Conservation (phyloP, 2,329 filamentous ascomycete genomes). For the Diaporthe helianthi region DNA sequence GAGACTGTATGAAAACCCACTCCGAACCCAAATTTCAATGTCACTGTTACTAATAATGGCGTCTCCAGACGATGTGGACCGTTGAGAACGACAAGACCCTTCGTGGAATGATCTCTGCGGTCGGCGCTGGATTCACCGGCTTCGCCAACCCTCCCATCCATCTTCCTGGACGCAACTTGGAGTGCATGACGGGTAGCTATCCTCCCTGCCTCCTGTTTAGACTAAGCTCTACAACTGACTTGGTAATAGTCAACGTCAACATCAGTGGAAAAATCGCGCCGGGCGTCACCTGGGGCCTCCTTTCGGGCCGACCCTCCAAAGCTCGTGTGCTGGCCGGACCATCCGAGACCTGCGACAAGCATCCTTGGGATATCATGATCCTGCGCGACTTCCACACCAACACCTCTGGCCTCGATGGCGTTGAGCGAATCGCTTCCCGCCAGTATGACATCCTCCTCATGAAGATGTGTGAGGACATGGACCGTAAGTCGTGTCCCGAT, state of each 20-base stretch:
- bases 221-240: background rate
- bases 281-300: constrained; percentile 4
- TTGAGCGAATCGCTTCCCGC: background rate
- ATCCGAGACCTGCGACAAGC: background rate
- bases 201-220: background rate
- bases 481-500: background rate
- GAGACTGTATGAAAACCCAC: background rate
- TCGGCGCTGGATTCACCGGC: background rate
- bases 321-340: constrained; percentile 11
- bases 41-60: background rate
- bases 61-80: constrained; percentile 14
- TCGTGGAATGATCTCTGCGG: constrained; percentile 1
- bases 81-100: constrained; percentile 21
- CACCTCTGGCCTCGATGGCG: background rate
- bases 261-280: background rate
- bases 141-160: background rate
- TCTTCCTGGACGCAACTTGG: background rate
- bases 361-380: constrained; percentile 28
- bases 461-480: constrained; percentile 24
- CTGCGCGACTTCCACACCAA: constrained; percentile 18
- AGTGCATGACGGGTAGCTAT: constrained; percentile 10
- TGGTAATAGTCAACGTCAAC: background rate
- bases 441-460: constrained; percentile 25
- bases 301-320: constrained; percentile 9
- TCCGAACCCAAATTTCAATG: fast-evolving